Base-by-base conservation (phyloP, 805 yeast species). In the Yarrowia hollandica region DNA sequence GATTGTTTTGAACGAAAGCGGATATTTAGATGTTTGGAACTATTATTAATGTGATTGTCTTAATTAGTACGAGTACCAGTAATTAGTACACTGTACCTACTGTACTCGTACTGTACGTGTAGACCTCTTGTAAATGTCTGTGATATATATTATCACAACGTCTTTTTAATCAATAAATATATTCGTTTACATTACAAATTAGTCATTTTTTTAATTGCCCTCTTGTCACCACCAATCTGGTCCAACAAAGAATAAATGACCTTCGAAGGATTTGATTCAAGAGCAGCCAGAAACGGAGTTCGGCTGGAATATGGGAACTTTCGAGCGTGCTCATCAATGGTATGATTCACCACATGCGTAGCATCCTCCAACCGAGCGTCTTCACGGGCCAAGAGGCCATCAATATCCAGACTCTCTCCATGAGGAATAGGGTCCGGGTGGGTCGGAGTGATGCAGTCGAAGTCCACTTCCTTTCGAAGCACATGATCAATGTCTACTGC, bases 401-500 rank as follows among this genome's bases (percentile, higher is more conserved):
- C 33, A 7, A 94, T 90, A 63, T 83, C 83, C 14, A 88, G 67
- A 0, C 89, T 81, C 68, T 86, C 90, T 10, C 99, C 99, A 5
- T 84, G 86, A 0, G 86, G 80, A 15, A 91, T 84, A 0, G 92
- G 74, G 6, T 68, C 65, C 0, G 85, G 83, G 65, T 90, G 85
- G 0, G 97, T 89, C 0, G 97, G 97, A 0, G 99, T 95, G 2
- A 90, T 77, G 72, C 98, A 92, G 62, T 86, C 90, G 77, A 90
- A 75, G 63, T 84, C 83, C n/a, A 92, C 98, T 66, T 95, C 99
- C 67, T 94, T 94, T 64, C 99, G 77, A 64, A 95, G 73, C 4
- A 92, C 87, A 62, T 79, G 81, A 68, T 94, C 99, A 58, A 95
- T 81, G 68, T 94, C 99, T 35, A 94, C 90, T 34, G 90, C 90